Base-by-base conservation (phyloP, 768 basidiomycete genomes). In the Mycena galericulata region DNA sequence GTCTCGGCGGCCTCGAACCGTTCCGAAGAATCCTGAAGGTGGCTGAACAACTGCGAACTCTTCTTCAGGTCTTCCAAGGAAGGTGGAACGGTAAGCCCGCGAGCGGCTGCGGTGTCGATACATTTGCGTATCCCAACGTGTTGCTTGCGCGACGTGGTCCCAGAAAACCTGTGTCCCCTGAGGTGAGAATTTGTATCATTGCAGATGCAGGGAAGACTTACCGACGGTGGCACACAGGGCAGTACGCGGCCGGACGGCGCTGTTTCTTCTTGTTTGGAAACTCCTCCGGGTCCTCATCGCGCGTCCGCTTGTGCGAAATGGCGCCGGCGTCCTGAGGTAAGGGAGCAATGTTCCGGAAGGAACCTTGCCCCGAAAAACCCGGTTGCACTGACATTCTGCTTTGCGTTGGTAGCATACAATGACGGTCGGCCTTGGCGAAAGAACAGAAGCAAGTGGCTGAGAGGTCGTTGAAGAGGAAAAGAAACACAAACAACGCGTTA, bases 401-500 rank as follows among this genome's bases (percentile, higher is more conserved):
- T n/a, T n/a, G 34, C 6, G 27, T 5, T 36, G 36, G 36, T 24
- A 14, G 36, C 12, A 18, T 17, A 24, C 8, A 17, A n/a, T n/a
- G n/a, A 22, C 24, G 34, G 18, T 34, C 27, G 14, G 20, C 4
- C 12, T 5, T 34, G 30, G 29, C 14, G 20, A n/a, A 17, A 34
- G 41, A 59, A n/a, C 30, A 22, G 38, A 20, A 4, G 40, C 12
- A 47, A 46, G 15, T 30, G 46, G 41, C 7, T 30, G 38, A 17
- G 12, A 12, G 46, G n/a, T 49, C 4, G 46, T 53, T 6, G 24
- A 32, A 27, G 27, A 18, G 45, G n/a, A 22, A 49, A 58, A 65
- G 56, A 65, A 43, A 65, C n/a, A 59, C 65, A 66, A 59, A 59
- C 65, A 59, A 66, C 40, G 56, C 62, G 65, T 59, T 57, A 49